These are phyloP conservation scores for Ophiocordyceps sinensis DNA, from an alignment of 2,329 filamentous ascomycete genomes.

Conservation along the genomic window DNA sequence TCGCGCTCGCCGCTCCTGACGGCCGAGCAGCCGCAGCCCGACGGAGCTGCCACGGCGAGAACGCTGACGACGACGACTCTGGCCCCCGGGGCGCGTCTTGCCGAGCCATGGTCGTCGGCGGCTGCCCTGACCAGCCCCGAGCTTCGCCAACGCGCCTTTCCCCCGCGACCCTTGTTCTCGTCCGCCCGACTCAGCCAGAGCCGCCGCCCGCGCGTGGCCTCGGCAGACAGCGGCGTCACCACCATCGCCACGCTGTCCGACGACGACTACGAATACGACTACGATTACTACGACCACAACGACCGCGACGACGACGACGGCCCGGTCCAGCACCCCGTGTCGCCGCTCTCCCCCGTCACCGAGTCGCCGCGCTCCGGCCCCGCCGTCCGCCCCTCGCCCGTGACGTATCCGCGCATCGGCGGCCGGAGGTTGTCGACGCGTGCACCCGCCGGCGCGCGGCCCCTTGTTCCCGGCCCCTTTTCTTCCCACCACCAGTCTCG, in stretches of 20 bases:
- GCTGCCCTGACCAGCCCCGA: background rate
- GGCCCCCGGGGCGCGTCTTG: background rate
- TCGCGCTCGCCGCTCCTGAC: background rate
- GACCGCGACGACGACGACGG: slow-evolving; percentile 11
- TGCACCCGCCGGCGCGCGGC: too few species aligned
- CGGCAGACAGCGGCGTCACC: slow-evolving; percentile 18
- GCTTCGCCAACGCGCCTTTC: slow-evolving; percentile 2
- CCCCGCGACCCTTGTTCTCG: slow-evolving; percentile 8
- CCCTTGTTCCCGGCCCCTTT: too few species aligned
- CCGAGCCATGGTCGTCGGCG: background rate
- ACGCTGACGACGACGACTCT: background rate
- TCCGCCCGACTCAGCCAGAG: slow-evolving; percentile 8
- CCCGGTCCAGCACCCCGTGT: slow-evolving; percentile 5
- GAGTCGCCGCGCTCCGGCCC: slow-evolving; percentile 26
- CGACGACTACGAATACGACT: slow-evolving; percentile 7
- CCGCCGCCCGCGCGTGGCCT: slow-evolving; percentile 11
- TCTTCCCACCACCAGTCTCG: slow-evolving; percentile 5
- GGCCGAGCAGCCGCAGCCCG: background rate
- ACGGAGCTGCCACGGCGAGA: background rate
- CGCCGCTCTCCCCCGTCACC: slow-evolving; percentile 29
- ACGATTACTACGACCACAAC: slow-evolving; percentile 8
- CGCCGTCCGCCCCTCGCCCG: slow-evolving; percentile 15
- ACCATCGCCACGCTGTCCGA: slow-evolving; percentile 15
- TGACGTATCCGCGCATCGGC: slow-evolving; percentile 16
- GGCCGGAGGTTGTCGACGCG: slow-evolving; percentile 3